Evolutionary conservation across 2,329 filamentous ascomycete species (phyloP), one percentile per base, ranked within the genome.

Genomic region (Colletotrichum musae): DNA sequence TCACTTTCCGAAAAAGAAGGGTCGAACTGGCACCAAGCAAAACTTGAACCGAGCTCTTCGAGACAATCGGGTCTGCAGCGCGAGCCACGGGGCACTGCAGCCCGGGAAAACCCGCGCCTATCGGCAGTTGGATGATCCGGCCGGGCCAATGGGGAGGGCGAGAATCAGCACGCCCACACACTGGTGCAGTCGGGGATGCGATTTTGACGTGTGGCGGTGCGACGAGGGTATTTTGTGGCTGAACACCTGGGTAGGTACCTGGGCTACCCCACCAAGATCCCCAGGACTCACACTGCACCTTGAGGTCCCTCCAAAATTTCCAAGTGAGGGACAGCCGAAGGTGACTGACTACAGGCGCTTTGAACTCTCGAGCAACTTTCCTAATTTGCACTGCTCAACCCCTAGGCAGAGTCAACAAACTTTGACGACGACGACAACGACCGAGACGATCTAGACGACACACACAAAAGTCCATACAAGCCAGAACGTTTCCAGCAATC

Each of bases 61-160:
- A 70, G 68, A 70, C 68, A 70, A 60, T 36, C 62, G 67, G 67
- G 64, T 70, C 68, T 70, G 68, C 64, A 70, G 63, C 68, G 62
- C 56, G 51, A 69, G 66, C 62, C 64, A 70, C 67, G 64, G 67
- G 62, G 47, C 39, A 41, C 58, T 60, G 47, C 48, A 58, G 68
- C 58, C 70, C 70, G 70, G 70, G 70, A 72, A 72, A 72, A 72
- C 70, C 70, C 70, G 70, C 61, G 53, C 56, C n/a, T 39, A 12
- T 58, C 67, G 67, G 67, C 18, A 0, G 1, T 0, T 1, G 0
- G 43, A 60, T 70, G 52, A 32, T 70, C 62, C 67, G 67, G 6
- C 26, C 62, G 62, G 26, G 47, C 67, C 59, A 63, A 71, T 69
- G 0, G 52, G 39, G 21, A 15, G 41, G 15, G 48, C 61, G 54